These are phyloP conservation scores for Pulveroboletus sp. DNA, from an alignment of 768 basidiomycete genomes.

Conservation along the genomic window DNA sequence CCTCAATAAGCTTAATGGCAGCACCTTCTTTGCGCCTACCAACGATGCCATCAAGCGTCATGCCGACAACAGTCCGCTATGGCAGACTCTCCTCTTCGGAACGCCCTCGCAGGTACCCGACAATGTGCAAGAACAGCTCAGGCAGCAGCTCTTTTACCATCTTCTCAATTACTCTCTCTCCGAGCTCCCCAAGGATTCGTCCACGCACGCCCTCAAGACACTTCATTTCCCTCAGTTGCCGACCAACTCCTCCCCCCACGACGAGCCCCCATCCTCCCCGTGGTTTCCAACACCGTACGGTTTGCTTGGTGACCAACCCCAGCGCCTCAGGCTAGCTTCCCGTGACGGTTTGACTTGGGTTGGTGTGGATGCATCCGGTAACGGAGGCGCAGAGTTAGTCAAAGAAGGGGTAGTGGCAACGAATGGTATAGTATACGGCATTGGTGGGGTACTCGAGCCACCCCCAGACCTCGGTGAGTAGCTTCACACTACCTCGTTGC, in stretches of 20 bases:
- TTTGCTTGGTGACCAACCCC: conserved; percentile 73
- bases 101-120: conserved; percentile 46
- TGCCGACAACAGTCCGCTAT: conserved; percentile 27
- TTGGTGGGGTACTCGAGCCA: conserved; percentile 67
- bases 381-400: conserved; percentile 64
- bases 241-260: conserved; percentile 54
- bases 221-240: conserved; percentile 65
- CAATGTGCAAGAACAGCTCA: conserved; percentile 77
- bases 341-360: conserved; percentile 49
- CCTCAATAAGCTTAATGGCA: conserved; percentile 76
- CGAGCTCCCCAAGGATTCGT: conserved; percentile 36
- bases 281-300: conserved; percentile 86
- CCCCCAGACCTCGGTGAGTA: conserved; percentile 70
- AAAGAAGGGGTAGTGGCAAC: conserved; percentile 52
- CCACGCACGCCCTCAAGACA: conserved; percentile 46
- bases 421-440: conserved; percentile 77
- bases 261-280: conserved; percentile 67
- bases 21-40: conserved; percentile 92
- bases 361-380: conserved; percentile 74
- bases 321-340: conserved; percentile 65
- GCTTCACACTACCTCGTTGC: background rate
- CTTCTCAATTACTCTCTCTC: conserved; percentile 76
- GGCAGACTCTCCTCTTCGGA: conserved; percentile 27
- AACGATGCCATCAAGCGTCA: conserved; percentile 79
- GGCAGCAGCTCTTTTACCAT: conserved; percentile 94